These are phyloP conservation scores for Hypoxylon trugodes DNA, from an alignment of 495 filamentous ascomycete genomes.

Conservation along the genomic window DNA sequence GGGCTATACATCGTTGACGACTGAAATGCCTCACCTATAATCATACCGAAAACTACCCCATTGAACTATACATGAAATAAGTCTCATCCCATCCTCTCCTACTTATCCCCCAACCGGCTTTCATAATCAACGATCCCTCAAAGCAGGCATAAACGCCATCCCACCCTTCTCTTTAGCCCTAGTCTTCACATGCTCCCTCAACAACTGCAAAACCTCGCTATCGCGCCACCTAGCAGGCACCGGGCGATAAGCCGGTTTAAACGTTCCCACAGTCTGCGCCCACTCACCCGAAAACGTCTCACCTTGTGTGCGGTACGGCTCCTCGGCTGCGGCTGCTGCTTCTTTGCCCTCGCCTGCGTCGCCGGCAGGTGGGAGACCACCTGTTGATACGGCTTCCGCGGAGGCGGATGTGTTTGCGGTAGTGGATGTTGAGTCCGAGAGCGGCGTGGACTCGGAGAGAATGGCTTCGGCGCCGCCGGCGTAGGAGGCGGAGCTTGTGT, in stretches of 20 bases:
- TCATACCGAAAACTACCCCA: too few species aligned
- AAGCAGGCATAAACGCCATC: slow-evolving; percentile 59
- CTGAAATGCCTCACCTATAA: too few species aligned
- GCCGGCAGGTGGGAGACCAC: slow-evolving; percentile 27
- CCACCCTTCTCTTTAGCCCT: slow-evolving; percentile 45
- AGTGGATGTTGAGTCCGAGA: neutral
- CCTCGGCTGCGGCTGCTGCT: slow-evolving; percentile 27
- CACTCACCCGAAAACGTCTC: slow-evolving; percentile 83
- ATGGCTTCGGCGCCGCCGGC: slow-evolving; percentile 52
- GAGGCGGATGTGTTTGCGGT: neutral
- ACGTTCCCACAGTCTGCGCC: slow-evolving; percentile 94
- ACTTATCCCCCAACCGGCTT: neutral
- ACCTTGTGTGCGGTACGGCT: slow-evolving; percentile 30
- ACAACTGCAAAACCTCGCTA: slow-evolving; percentile 76
- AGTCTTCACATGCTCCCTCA: slow-evolving; percentile 77
- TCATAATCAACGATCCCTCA: slow-evolving; percentile 24
- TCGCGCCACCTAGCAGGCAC: slow-evolving; percentile 85
- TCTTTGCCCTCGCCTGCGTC: slow-evolving; percentile 41
- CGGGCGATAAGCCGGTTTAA: slow-evolving; percentile 91
- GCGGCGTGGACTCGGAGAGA: slow-evolving; percentile 18
- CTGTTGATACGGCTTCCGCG: slow-evolving; percentile 21
- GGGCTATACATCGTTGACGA: too few species aligned
- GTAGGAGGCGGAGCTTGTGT: slow-evolving; percentile 46
- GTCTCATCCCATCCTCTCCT: neutral
- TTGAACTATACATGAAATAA: neutral